Evolutionary conservation across 2,329 filamentous ascomycete genomes (phyloP), one percentile per base, ranked within the genome.

Genomic region (Aspergillus carbonarius): DNA sequence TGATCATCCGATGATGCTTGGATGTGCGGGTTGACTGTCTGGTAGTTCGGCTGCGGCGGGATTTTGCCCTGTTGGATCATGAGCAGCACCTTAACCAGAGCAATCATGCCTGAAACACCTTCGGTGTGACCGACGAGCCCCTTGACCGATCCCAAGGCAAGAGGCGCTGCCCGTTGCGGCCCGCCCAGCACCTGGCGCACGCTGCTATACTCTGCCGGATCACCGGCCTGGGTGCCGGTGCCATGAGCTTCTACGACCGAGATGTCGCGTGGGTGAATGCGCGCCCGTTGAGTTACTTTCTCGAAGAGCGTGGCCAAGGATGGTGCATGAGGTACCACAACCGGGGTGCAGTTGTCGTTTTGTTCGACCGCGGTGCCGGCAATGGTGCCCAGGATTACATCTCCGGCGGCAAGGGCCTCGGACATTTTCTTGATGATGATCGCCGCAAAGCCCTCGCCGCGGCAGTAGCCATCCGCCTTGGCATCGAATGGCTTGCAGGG

Each of bases 391-490:
- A 79, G 58, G 30, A 85, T 78, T 3, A 68, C 68, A 57, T 66
- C 81, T 0, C 78, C 78, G 17, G 81, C 79, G 3, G 69, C 71
- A 12, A 81, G 35, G 1, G 83, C 83, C 58, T 79, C 73, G 1
- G 72, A 69, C 3, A 83, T 63, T 13, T 68, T 67, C 66, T 84
- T 84, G n/a, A 84, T 60, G 4, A 82, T 70, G 4, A 84, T 67
- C 7, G 76, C 68, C 0, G 72, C 80, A 15, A 76, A 72, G 3
- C 75, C 82, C 54, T 84, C 82, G 0, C 74, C 80, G 15, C 82
- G 78, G 58, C 79, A 82, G 60, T 84, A 84, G 0, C 82, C 82
- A 67, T 83, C 79, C 0, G 81, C 82, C 7, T 70, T 63, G 4
- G 70, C 69, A 50, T 82, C 79, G 37, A 81, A 82, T 0, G 79